A percentile compares a stretch with the other conserved stretches of the same genome.
phyloP scores from a whole-genome alignment of 179 eudicot genomes.

The Gypsophila paniculata region DNA sequence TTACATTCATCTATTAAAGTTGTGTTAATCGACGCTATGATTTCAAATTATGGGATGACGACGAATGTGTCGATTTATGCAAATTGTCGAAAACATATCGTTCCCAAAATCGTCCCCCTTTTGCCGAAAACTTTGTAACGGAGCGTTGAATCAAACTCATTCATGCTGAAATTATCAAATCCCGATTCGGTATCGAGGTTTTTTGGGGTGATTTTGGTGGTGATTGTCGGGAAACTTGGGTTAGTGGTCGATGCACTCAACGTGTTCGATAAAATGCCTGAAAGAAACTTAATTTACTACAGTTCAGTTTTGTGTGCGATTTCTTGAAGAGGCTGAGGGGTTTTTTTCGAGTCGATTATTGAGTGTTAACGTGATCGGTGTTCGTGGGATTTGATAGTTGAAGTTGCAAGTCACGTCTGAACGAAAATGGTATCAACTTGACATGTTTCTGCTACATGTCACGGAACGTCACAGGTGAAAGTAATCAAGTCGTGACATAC shows the following conservation, averaged over 20 bases:
- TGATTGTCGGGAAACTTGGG: constrained; percentile 51
- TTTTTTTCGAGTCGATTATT: constrained; percentile 37
- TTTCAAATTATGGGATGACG: constrained; percentile 35
- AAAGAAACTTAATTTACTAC: constrained; percentile 45
- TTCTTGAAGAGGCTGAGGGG: constrained; percentile 42
- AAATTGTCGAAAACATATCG: constrained; percentile 22
- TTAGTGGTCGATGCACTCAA: constrained; percentile 43
- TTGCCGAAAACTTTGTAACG: constrained; percentile 44
- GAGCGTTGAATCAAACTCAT: constrained; percentile 44
- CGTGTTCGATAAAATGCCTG: constrained; percentile 58
- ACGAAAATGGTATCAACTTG: not conserved
- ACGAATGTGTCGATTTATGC: constrained; percentile 31
- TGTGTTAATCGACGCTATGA: not conserved
- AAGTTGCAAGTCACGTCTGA: not conserved
- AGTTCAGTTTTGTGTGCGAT: constrained; percentile 45
- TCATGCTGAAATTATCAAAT: constrained; percentile 47
- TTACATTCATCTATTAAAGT: not conserved
- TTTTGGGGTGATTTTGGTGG: constrained; percentile 52
- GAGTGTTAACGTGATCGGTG: constrained; percentile 59
- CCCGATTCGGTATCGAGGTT: constrained; percentile 44
- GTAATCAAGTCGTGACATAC: too few relatives aligned
- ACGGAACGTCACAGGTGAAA: too few relatives aligned
- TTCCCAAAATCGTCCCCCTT: constrained; percentile 40
- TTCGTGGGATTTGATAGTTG: constrained; percentile 62
- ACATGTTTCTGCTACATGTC: too few relatives aligned